A percentile compares a stretch with the other conserved stretches of the same genome.
These are phyloP conservation scores for Microthlaspi erraticum DNA, from an alignment of 345 rosid genomes.

Conservation along the genomic window DNA sequence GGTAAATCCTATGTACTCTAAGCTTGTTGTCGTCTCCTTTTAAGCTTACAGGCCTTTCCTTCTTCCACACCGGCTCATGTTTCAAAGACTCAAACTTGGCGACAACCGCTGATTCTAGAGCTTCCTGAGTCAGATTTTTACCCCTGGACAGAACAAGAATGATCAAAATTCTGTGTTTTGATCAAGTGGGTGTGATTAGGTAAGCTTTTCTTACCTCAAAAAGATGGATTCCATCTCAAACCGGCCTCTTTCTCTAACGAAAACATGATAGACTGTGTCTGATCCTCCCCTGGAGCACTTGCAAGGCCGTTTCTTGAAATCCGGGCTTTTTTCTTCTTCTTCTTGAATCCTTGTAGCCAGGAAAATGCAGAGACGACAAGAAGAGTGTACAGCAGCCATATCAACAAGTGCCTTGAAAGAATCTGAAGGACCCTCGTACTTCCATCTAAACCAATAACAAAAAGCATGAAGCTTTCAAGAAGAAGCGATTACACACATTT, in stretches of 20 bases:
- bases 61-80: slow-evolving; percentile 80
- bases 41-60: slow-evolving; percentile 80
- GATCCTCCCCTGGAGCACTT: slow-evolving; percentile 71
- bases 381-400: slow-evolving; percentile 96
- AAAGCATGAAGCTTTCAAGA: slow-evolving; percentile 19
- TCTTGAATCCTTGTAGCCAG: slow-evolving; percentile 72
- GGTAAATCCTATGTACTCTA: slow-evolving; percentile 70
- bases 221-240: slow-evolving; percentile 84
- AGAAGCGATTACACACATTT: background rate
- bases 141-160: slow-evolving; percentile 44
- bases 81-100: slow-evolving; percentile 68
- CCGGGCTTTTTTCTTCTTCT: slow-evolving; percentile 66
- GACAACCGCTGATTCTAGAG: slow-evolving; percentile 64
- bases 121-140: slow-evolving; percentile 57
- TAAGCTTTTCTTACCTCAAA: slow-evolving; percentile 57
- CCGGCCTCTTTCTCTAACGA: slow-evolving; percentile 86
- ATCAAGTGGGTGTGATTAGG: background rate
- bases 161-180: background rate
- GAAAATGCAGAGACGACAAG: slow-evolving; percentile 98
- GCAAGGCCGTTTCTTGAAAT: slow-evolving; percentile 77
- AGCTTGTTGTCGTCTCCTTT: slow-evolving; percentile 70
- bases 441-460: slow-evolving; percentile 67
- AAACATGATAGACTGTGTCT: slow-evolving; percentile 74
- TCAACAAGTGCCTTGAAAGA: slow-evolving; percentile 96
- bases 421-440: slow-evolving; percentile 92